Base-by-base conservation (phyloP, 2,329 filamentous ascomycete species). In the Aureobasidium sp. region DNA sequence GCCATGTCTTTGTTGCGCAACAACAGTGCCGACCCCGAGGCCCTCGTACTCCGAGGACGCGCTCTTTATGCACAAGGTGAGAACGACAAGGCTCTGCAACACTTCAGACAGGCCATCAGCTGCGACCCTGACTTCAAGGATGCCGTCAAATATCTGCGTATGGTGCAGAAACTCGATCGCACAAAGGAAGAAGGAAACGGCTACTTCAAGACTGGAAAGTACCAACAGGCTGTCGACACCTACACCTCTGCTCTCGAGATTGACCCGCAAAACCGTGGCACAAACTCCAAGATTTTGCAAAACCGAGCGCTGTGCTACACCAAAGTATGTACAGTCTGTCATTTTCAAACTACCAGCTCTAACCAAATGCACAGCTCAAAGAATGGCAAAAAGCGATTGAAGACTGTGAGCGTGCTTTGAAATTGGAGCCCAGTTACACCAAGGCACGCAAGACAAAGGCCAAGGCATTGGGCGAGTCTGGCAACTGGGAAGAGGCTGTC, bases 391-490 rank as follows among this genome's bases (percentile, higher is more conserved):
- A 84, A 22, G 92, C 94, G 31, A 88, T 97, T 66, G 81, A 82
- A 12, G 94, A 99, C 78, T 96, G 91, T 73, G 91, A 93, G 66
- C 84, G 84, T 65, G 94, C 94, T 27, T 82, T 96, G 65, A 81
- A 84, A 67, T 83, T 97, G 15, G 94, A 99, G 68, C 86, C 91
- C 1, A 79, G 82, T 44, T 99, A 97, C 78, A 81, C 83, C 69
- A 97, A 97, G 79, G 94, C 93, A 2, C 87, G 90, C 70, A 96
- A 94, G 80, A 95, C 93, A 62, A 91, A 92, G 74, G 94, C 94
- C 64, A 97, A 93, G 74, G 93, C 92, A 0, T 79, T 93, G 20
- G 92, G 91, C 22, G 86, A 88, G 70, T 86, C 88, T 14, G 94
- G 91, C 61, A 87, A 88, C 71, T 99, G 94, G 93, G 91, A 97